Evolutionary conservation across 208 protist genomes (phyloP).

Genomic region (Trypanosoma grayi): DNA sequence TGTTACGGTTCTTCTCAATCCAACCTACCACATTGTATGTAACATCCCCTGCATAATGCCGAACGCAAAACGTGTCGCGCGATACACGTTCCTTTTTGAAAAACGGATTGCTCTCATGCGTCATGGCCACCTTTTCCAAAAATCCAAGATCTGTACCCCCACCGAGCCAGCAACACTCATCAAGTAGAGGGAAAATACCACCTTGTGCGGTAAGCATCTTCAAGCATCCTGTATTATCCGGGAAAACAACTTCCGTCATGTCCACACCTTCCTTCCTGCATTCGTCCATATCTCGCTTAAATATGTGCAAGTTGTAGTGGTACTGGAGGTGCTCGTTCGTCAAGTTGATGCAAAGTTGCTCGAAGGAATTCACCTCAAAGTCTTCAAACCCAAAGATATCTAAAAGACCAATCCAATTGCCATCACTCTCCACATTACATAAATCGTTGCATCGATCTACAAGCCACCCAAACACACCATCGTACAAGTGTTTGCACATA

Average conservation of each 20-base stretch:
- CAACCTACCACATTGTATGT: conserved; percentile 33
- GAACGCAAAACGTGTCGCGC: conserved; percentile 29
- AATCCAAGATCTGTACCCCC: conserved; percentile 56
- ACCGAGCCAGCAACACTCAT: conserved; percentile 79
- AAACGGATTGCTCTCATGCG: conserved; percentile 24
- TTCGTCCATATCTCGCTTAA: conserved; percentile 62
- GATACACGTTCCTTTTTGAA: conserved; percentile 24
- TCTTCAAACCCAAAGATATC: conserved; percentile 45
- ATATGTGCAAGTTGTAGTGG: conserved; percentile 85
- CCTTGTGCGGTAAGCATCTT: conserved; percentile 67
- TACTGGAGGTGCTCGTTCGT: conserved; percentile 39
- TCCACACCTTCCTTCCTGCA: conserved; percentile 71
- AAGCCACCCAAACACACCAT: conserved; percentile 39
- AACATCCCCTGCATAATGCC: conserved; percentile 54
- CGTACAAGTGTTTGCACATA: conserved; percentile 42
- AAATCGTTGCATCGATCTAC: conserved; percentile 29
- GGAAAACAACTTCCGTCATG: conserved; percentile 68
- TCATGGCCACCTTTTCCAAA: conserved; percentile 25
- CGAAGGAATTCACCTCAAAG: conserved; percentile 33
- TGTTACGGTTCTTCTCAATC: conserved; percentile 45
- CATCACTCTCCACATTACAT: conserved; percentile 14
- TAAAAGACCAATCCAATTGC: conserved; percentile 39
- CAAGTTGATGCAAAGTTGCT: conserved; percentile 42
- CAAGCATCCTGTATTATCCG: conserved; percentile 68
- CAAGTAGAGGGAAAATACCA: conserved; percentile 71